Percentiles rank a stretch among this genome's conserved stretches.
Conservation (phyloP, 331 rosid genomes). For the Quercus tomentella region DNA sequence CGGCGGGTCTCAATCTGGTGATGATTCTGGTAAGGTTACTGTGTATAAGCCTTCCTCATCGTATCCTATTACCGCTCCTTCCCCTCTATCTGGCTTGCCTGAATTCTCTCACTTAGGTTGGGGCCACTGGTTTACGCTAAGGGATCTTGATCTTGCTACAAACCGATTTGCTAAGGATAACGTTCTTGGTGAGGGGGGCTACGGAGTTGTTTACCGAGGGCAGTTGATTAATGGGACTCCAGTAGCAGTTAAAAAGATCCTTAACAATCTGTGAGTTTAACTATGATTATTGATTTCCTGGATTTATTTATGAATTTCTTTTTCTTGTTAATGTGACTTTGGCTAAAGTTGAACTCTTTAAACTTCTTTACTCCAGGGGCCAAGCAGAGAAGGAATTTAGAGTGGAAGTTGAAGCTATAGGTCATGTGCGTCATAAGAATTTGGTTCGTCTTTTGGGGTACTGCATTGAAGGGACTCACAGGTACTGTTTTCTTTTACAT, state of each 20-base stretch:
- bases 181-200: conserved; percentile 91
- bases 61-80: conserved; percentile 59
- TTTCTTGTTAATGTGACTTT: conserved; percentile 14
- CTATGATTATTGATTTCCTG: conserved; percentile 1
- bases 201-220: conserved; percentile 84
- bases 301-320: conserved; percentile 8
- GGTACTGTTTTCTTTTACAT: conserved; percentile 31
- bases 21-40: conserved; percentile 62
- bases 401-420: conserved; percentile 96
- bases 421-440: conserved; percentile 94
- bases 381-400: conserved; percentile 96
- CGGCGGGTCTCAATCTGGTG: conserved; percentile 63
- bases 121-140: conserved; percentile 93
- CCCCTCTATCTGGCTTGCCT: conserved; percentile 80
- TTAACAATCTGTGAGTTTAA: conserved; percentile 74
- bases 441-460: conserved; percentile 94
- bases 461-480: conserved; percentile 87
- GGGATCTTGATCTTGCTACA: conserved; percentile 92
- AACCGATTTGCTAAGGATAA: conserved; percentile 72
- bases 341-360: conserved; percentile 14
- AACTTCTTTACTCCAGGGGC: conserved; percentile 41
- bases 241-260: conserved; percentile 92
- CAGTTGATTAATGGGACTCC: conserved; percentile 82
- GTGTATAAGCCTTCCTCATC: conserved; percentile 64
- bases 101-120: conserved; percentile 94